Evolutionary conservation across 805 yeast genomes (phyloP).

Genomic region (Millerozyma miso): DNA sequence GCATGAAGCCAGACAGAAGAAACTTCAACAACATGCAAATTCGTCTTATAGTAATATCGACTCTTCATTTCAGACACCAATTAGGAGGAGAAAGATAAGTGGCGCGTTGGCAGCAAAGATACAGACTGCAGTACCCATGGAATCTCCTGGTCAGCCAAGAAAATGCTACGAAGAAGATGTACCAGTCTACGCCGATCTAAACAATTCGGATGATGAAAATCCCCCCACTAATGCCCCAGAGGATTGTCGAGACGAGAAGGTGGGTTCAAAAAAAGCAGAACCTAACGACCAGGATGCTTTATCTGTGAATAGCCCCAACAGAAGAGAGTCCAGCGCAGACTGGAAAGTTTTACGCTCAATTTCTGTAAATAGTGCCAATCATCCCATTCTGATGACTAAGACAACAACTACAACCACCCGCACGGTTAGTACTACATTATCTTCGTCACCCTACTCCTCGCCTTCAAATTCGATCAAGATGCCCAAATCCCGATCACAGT

Average conservation of each 20-base stretch:
- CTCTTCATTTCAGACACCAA: constrained; percentile 66
- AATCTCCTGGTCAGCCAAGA: constrained; percentile 97
- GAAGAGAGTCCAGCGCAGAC: constrained; percentile 20
- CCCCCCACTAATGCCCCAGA: constrained; percentile 5
- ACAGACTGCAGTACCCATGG: constrained; percentile 79
- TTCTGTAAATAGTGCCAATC: constrained; percentile 27
- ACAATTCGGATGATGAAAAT: constrained; percentile 44
- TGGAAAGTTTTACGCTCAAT: constrained; percentile 40
- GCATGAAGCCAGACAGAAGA: constrained; percentile 37
- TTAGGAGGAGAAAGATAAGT: constrained; percentile 60
- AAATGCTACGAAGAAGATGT: constrained; percentile 48
- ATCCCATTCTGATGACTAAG: constrained; percentile 37
- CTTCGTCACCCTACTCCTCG: constrained; percentile 31
- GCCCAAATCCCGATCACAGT: constrained; percentile 21
- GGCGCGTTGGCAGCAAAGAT: constrained; percentile 67
- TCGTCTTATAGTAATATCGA: constrained; percentile 29
- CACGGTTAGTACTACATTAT: constrained; percentile 41
- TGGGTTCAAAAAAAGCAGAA: constrained; percentile 12
- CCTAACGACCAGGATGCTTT: constrained; percentile 8
- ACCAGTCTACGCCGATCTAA: constrained; percentile 10
- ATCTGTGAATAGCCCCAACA: constrained; percentile 18
- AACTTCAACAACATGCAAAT: constrained; percentile 27
- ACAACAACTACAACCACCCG: constrained; percentile 46
- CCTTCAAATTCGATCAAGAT: constrained; percentile 18
- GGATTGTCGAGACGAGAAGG: constrained; percentile 19